Conservation (phyloP, 306 rosid species). For the Trifolium fragiferum region DNA sequence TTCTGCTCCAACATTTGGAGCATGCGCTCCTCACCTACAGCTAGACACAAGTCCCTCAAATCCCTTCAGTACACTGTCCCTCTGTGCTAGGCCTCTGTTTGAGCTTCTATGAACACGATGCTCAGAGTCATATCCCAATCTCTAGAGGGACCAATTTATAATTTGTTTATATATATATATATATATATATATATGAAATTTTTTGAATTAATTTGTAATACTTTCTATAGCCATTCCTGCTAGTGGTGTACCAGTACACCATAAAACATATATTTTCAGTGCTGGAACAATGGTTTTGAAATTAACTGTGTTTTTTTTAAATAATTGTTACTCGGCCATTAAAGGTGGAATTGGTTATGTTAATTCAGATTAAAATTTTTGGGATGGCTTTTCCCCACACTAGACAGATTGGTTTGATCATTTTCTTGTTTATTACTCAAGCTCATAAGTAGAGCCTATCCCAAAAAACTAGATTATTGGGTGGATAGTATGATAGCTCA, state of each 20-base stretch:
- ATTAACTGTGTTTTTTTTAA: neutral
- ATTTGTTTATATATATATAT: neutral
- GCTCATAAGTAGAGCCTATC: neutral
- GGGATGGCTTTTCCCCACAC: neutral
- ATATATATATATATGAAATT: no score
- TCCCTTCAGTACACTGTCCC: neutral
- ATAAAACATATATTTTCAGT: neutral
- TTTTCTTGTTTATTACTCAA: neutral
- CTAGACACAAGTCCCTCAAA: neutral
- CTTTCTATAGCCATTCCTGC: neutral
- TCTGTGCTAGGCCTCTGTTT: neutral
- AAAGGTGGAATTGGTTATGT: neutral
- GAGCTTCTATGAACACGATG: neutral
- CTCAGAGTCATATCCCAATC: neutral
- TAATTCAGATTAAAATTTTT: conserved; percentile 8
- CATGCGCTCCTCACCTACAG: neutral
- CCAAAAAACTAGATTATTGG: neutral
- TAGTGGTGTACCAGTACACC: neutral
- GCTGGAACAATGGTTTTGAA: neutral
- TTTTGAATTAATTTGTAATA: neutral
- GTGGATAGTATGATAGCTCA: neutral
- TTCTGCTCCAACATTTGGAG: neutral
- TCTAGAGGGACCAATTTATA: neutral
- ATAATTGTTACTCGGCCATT: neutral
- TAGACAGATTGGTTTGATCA: neutral